Evolutionary conservation across 1,284 basidiomycete genomes (phyloP).

Genomic region (Mycosarcoma mackinlayi): DNA sequence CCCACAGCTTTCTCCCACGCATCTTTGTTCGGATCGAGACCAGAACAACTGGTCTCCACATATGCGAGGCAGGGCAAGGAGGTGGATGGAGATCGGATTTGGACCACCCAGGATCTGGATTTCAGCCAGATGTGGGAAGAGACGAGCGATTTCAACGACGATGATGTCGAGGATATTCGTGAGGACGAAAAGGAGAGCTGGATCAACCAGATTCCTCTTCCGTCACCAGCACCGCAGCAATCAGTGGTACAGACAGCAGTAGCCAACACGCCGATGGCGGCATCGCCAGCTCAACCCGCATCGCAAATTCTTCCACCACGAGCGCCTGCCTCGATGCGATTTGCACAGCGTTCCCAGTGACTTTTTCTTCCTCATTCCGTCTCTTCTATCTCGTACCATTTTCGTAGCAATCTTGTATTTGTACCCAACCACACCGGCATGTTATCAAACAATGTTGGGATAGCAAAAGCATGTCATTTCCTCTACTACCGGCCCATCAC

Average conservation of each 20-base stretch:
- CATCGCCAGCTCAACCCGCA: background rate
- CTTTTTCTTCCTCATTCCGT: background rate
- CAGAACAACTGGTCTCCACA: slow-evolving; percentile 35
- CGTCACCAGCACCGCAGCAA: slow-evolving; percentile 3
- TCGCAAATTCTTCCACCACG: slow-evolving; percentile 10
- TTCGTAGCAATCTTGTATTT: slow-evolving; percentile 20
- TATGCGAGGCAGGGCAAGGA: slow-evolving; percentile 15
- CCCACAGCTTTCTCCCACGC: slow-evolving; percentile 69
- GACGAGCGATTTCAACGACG: slow-evolving; percentile 48
- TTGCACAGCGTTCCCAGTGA: slow-evolving; percentile 6
- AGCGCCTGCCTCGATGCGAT: slow-evolving; percentile 34
- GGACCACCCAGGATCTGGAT: slow-evolving; percentile 41
- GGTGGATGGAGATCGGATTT: slow-evolving; percentile 27
- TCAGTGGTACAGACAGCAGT: background rate
- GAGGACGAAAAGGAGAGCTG: slow-evolving; percentile 24
- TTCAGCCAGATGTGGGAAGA: slow-evolving; percentile 49
- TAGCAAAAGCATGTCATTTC: too few relatives aligned
- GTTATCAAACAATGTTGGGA: too few relatives aligned
- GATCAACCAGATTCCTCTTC: slow-evolving; percentile 9
- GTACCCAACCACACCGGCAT: slow-evolving; percentile 6
- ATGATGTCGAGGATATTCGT: slow-evolving; percentile 28
- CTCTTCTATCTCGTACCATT: background rate
- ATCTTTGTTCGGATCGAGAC: slow-evolving; percentile 21
- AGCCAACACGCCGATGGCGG: background rate
- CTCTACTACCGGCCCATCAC: slow-evolving; percentile 1